Conservation (phyloP, 2,329 filamentous ascomycete genomes). For the Colletotrichum falcatum region DNA sequence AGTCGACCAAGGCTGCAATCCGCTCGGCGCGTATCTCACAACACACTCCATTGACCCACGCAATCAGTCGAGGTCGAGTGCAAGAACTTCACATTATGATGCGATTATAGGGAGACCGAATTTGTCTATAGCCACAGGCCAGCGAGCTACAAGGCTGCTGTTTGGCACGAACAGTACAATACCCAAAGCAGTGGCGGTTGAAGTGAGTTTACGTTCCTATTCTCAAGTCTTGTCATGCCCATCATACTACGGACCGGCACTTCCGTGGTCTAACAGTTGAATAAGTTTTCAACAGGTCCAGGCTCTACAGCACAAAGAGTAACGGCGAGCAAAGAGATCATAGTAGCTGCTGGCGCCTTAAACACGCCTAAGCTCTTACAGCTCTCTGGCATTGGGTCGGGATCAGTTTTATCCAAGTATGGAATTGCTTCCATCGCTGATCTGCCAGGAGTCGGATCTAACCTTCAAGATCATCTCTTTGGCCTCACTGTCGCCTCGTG, state of each 20-base stretch:
- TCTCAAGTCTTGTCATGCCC: too few species aligned
- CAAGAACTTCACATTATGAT: conserved; percentile 23
- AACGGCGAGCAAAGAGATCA: conserved; percentile 50
- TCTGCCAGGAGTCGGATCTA: conserved; percentile 29
- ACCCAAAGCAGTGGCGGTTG: conserved; percentile 43
- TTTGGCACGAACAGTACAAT: conserved; percentile 37
- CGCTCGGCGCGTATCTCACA: conserved; percentile 22
- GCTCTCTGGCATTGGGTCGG: conserved; percentile 60
- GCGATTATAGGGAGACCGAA: not conserved
- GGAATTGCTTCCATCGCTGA: conserved; percentile 48
- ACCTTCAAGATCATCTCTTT: conserved; percentile 34
- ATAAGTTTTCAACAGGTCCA: not conserved
- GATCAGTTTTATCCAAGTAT: conserved; percentile 49
- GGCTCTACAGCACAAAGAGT: not conserved
- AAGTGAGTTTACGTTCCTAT: conserved; percentile 40
- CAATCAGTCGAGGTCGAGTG: conserved; percentile 30
- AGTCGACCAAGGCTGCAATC: conserved; percentile 12
- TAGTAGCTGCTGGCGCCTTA: conserved; percentile 55
- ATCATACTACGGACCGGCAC: not conserved
- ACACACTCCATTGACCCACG: conserved; percentile 20
- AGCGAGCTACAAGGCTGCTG: conserved; percentile 42
- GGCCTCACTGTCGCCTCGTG: conserved; percentile 8
- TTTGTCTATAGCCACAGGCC: conserved; percentile 38
- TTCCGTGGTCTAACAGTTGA: conserved; percentile 13
- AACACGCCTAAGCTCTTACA: conserved; percentile 60